Evolutionary conservation across 169 alveolate species (phyloP), one percentile per base, ranked within the genome.

Genomic region (Perkinsus marinus): DNA sequence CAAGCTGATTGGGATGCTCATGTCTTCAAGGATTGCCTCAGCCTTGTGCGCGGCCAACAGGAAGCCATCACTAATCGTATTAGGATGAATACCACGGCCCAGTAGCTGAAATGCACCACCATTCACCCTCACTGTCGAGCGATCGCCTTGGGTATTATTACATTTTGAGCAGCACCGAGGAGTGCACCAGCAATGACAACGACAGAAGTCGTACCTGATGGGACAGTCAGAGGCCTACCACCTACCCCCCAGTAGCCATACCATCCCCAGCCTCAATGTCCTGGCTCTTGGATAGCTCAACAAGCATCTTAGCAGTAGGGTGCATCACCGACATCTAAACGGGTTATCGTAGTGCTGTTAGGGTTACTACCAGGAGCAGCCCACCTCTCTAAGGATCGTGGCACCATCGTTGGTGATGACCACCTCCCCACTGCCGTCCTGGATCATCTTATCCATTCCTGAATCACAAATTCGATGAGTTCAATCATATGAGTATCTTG

Each of bases 401-500:
- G 99, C 99, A n/a, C 99, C 99, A 93, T 99, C 99, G 94, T 99
- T 99, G 57, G 99, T 98, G 68, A 99, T 98, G 39, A 97, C 96
- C n/a, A 98, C 99, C 90, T 98, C 98, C 26, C 99, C 99, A 94
- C 97, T 97, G 30, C 99, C 98, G 92, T 98, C 99, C 92, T 98
- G 97, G 91, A 98, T 96, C 99, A 99, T 98, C 95, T 99, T 99
- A 95, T 99, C 99, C 99, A 99, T 99, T 41, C 99, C 99, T 94
- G 90, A 89, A 7, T 91, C 91, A 39, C 43, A 57, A 26, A 13
- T 41, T 3, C 46, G 46, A 41, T 10, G 46, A 41, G 10, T 6
- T 41, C 10, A 3, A 3, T 6, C 46, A 41, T 41, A 10, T 10
- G 46, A 41, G 46, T 41, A 41, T 41, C 46, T 41, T 41, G 10